Evolutionary conservation across 352 stramenopile species (phyloP).

Genomic region (Phytophthora sansomeana): DNA sequence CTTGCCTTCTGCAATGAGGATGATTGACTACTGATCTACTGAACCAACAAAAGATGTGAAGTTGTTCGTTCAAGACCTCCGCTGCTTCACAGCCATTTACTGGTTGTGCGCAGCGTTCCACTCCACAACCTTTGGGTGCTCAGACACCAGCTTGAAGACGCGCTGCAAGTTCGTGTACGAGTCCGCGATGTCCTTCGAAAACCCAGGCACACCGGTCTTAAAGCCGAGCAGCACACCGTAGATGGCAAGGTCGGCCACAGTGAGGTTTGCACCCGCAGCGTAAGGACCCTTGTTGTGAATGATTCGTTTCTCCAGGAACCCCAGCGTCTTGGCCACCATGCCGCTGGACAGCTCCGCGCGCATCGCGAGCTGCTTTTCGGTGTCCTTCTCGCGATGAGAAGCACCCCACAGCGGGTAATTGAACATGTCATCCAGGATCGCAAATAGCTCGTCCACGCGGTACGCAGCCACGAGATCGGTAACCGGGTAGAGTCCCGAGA

Average conservation of each 20-base stretch:
- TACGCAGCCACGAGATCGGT: slow-evolving; percentile 46
- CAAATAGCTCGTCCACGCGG: slow-evolving; percentile 54
- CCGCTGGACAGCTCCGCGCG: slow-evolving; percentile 41
- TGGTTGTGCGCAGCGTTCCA: slow-evolving; percentile 56
- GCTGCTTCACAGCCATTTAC: slow-evolving; percentile 7
- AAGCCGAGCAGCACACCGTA: slow-evolving; percentile 48
- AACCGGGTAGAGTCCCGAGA: slow-evolving; percentile 57
- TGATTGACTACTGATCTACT: neutral
- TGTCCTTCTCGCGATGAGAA: slow-evolving; percentile 39
- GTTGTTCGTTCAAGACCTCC: neutral
- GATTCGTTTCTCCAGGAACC: slow-evolving; percentile 57
- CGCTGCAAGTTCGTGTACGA: slow-evolving; percentile 44
- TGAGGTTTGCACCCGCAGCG: slow-evolving; percentile 45
- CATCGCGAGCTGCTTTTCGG: slow-evolving; percentile 49
- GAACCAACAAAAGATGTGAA: neutral
- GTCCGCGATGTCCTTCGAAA: slow-evolving; percentile 42
- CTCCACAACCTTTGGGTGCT: slow-evolving; percentile 62
- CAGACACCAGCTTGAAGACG: slow-evolving; percentile 48
- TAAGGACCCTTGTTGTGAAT: slow-evolving; percentile 48
- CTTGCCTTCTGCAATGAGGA: no score
- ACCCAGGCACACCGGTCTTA: slow-evolving; percentile 39
- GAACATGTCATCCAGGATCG: slow-evolving; percentile 52
- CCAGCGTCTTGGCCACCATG: slow-evolving; percentile 50
- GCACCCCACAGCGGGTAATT: slow-evolving; percentile 36
- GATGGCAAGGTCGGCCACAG: slow-evolving; percentile 61